These are phyloP conservation scores for Allium cepa DNA, from an alignment of 106 monocot genomes.

Conservation along the genomic window DNA sequence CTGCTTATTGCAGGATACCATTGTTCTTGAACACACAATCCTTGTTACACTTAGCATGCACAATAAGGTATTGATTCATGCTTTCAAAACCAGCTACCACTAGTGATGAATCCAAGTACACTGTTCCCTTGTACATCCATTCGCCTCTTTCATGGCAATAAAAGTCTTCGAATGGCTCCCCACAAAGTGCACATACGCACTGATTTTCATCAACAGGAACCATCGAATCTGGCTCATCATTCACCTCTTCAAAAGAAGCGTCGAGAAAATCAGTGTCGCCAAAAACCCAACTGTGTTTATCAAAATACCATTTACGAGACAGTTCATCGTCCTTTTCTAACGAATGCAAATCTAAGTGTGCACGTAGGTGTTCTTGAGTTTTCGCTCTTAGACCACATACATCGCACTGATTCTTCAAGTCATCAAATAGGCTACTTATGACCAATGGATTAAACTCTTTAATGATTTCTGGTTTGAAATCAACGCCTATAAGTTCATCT, in stretches of 20 bases:
- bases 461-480: slow-evolving; percentile 60
- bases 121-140: slow-evolving; percentile 87
- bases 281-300: slow-evolving; percentile 25
- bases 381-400: slow-evolving; percentile 58
- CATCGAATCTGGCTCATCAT: slow-evolving; percentile 40
- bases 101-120: slow-evolving; percentile 34
- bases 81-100: slow-evolving; percentile 3
- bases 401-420: slow-evolving; percentile 50
- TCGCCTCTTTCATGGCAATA: slow-evolving; percentile 59
- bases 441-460: slow-evolving; percentile 61
- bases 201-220: slow-evolving; percentile 93
- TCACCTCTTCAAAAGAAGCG: slow-evolving; percentile 8
- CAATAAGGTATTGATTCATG: slow-evolving; percentile 27
- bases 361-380: slow-evolving; percentile 31
- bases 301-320: slow-evolving; percentile 54
- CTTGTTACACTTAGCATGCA: slow-evolving; percentile 65
- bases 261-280: slow-evolving; percentile 1
- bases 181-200: slow-evolving; percentile 78
- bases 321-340: slow-evolving; percentile 24
- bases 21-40: slow-evolving; percentile 7
- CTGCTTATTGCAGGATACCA: not conserved
- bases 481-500: slow-evolving; percentile 40
- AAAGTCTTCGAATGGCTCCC: slow-evolving; percentile 83
- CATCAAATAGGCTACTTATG: slow-evolving; percentile 50
- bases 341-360: slow-evolving; percentile 53